A percentile compares a stretch with the other conserved stretches of the same genome.
Evolutionary conservation across 2,329 filamentous ascomycete species (phyloP).

Genomic region (Thielaviopsis punctulata): DNA sequence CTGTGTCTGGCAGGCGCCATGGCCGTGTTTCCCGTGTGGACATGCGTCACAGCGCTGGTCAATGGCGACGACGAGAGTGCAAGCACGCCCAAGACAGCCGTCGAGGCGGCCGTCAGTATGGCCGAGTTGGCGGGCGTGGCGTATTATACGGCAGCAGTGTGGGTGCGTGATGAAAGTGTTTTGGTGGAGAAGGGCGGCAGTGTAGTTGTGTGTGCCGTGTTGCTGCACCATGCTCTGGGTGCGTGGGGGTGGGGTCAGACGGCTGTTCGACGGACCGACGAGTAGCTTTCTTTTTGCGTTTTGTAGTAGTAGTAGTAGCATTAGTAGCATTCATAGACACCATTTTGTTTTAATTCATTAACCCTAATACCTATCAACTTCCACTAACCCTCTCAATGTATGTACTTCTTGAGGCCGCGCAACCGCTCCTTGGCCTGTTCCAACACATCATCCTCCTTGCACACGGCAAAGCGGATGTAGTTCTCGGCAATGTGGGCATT

Average conservation of each 20-base stretch:
- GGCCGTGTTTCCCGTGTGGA: slow-evolving; percentile 10
- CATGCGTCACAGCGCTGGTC: slow-evolving; percentile 4
- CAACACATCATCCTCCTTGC: slow-evolving; percentile 78
- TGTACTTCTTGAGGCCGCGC: slow-evolving; percentile 56
- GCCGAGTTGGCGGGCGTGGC: slow-evolving; percentile 7
- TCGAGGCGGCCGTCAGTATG: slow-evolving; percentile 3
- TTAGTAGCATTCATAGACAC: neutral
- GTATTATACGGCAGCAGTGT: slow-evolving; percentile 7
- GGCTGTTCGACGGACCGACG: neutral
- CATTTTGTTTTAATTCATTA: neutral
- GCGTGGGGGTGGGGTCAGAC: neutral
- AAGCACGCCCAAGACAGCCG: neutral
- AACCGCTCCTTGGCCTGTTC: slow-evolving; percentile 63
- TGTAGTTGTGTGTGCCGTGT: slow-evolving; percentile 4
- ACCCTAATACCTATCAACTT: neutral
- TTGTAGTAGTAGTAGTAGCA: neutral
- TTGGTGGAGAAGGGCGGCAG: slow-evolving; percentile 8
- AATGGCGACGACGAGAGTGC: neutral
- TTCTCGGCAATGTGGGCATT: slow-evolving; percentile 81
- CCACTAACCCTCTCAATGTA: slow-evolving; percentile 19
- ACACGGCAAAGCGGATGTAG: slow-evolving; percentile 88
- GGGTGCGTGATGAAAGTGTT: slow-evolving; percentile 10
- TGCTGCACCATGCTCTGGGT: slow-evolving; percentile 4
- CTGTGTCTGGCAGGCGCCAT: slow-evolving; percentile 7
- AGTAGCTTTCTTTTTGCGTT: neutral